phyloP scores from a whole-genome alignment of 2,329 filamentous ascomycete genomes.

The Cercospora janseana region DNA sequence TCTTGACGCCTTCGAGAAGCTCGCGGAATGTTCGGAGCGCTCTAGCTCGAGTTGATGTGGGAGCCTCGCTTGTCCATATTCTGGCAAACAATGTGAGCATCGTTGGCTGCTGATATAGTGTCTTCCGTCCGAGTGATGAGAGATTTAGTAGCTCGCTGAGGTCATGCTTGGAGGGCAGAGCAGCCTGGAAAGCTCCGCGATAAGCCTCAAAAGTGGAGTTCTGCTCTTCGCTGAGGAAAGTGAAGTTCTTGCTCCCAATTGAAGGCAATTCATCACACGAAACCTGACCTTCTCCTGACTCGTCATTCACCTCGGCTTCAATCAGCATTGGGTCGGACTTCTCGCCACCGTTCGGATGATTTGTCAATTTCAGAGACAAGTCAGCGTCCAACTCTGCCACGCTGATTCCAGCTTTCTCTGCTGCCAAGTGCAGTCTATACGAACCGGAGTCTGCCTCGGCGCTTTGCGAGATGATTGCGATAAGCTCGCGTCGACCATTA shows the following conservation, averaged over 20 bases:
- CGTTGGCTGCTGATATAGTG: conserved; percentile 16
- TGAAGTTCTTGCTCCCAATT: conserved; percentile 19
- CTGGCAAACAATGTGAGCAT: conserved; percentile 26
- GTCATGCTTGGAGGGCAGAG: conserved; percentile 20
- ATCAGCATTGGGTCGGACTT: conserved; percentile 9
- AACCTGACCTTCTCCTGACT: background rate
- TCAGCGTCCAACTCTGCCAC: conserved; percentile 17
- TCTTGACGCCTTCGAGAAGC: conserved; percentile 15
- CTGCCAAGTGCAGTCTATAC: conserved; percentile 12
- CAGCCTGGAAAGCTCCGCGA: conserved; percentile 18
- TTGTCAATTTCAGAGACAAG: conserved; percentile 19
- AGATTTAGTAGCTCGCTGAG: conserved; percentile 18
- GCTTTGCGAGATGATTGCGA: conserved; percentile 1
- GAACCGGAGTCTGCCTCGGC: conserved; percentile 12
- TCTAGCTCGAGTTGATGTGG: conserved; percentile 18
- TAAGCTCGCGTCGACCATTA: conserved; percentile 12
- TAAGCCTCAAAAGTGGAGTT: conserved; percentile 20
- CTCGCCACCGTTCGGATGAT: conserved; percentile 1
- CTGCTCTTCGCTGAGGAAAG: conserved; percentile 21
- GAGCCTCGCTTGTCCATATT: conserved; percentile 21
- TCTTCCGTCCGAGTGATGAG: conserved; percentile 18
- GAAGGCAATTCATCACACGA: conserved; percentile 18
- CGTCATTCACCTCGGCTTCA: conserved; percentile 12
- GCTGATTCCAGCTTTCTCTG: conserved; percentile 10
- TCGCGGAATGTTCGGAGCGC: conserved; percentile 21